Evolutionary conservation across 805 yeast genomes (phyloP), one percentile per base, ranked within the genome.

Genomic region (Candida awuae): DNA sequence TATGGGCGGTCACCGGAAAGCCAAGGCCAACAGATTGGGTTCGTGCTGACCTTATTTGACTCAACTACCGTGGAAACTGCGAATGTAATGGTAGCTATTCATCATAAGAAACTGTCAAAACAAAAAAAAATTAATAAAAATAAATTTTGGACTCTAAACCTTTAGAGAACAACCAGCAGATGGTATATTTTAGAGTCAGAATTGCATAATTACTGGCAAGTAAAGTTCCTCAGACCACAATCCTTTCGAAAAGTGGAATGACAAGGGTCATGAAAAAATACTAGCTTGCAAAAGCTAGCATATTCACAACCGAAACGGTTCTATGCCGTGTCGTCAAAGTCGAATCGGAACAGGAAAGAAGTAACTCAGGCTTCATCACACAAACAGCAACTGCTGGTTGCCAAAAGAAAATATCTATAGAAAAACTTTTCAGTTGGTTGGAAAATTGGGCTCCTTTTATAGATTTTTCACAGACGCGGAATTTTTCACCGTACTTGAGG

Each of bases 51-150:
- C 56, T 54, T 54, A 64, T 66, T 66, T 65, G 72, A 87, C 78
- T 76, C 70, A 76, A 64, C 84, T 82, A 80, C 88, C 92, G 92
- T 75, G 90, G 88, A 82, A 81, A 82, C 92, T 82, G 92, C 90
- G 92, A 82, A 81, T 81, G 92, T 80, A 65, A 68, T 69, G 80
- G 78, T 63, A 68, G 64, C 65, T 68, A 68, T 76, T 81, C 88
- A 81, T 82, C 92, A 81, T 68, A 56, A 76, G 41, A 54, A 54
- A 55, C 43, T 35, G 18, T 14, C 20, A 14, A 25, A 27, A 25
- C 5, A 7, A 27, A 20, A 35, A 15, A 10, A 12, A 33, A 36
- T 28, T 27, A 29, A 38, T 23, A 41, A 31, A 34, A 42, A 42
- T 37, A 22, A 25, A 12, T 32, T 29, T 18, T 20, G 17, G 2